A percentile compares a stretch with the other conserved stretches of the same genome.
These are phyloP conservation scores for Scheffersomyces coipomensis DNA, from an alignment of 805 yeast species.

Conservation along the genomic window DNA sequence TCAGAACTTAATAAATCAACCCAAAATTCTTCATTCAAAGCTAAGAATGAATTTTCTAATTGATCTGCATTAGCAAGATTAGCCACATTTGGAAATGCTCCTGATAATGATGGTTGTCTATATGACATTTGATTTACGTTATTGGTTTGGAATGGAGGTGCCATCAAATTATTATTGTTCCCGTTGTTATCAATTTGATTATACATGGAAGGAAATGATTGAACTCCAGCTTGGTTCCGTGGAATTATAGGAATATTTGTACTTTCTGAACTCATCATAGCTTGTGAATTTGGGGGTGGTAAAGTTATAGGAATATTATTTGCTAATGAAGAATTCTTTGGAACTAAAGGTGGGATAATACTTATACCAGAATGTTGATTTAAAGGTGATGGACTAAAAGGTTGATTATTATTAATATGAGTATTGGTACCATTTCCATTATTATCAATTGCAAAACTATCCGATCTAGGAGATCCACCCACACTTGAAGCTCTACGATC, in stretches of 20 bases:
- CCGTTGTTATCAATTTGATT: background rate
- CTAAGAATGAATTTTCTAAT: conserved; percentile 48
- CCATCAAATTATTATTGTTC: background rate
- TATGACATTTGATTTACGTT: background rate
- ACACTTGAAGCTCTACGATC: background rate
- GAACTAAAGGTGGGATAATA: too few species aligned
- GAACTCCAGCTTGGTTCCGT: background rate
- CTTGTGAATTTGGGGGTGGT: background rate
- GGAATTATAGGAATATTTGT: conserved; percentile 1
- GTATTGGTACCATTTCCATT: background rate
- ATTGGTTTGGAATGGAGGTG: background rate
- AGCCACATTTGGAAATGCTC: background rate
- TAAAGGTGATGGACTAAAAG: background rate
- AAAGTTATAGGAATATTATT: background rate
- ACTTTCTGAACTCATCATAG: background rate
- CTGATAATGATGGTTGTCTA: background rate
- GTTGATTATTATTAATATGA: background rate
- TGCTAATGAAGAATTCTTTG: too few species aligned
- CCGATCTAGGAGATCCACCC: background rate
- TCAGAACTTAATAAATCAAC: conserved; percentile 47
- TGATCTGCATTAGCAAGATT: conserved; percentile 15
- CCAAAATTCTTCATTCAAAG: conserved; percentile 73
- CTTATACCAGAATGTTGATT: background rate
- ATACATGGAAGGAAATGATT: background rate
- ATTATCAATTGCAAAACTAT: background rate